Evolutionary conservation across 108 stramenopile species (phyloP), one percentile per base, ranked within the genome.

Genomic region (Epipyxis sp.): DNA sequence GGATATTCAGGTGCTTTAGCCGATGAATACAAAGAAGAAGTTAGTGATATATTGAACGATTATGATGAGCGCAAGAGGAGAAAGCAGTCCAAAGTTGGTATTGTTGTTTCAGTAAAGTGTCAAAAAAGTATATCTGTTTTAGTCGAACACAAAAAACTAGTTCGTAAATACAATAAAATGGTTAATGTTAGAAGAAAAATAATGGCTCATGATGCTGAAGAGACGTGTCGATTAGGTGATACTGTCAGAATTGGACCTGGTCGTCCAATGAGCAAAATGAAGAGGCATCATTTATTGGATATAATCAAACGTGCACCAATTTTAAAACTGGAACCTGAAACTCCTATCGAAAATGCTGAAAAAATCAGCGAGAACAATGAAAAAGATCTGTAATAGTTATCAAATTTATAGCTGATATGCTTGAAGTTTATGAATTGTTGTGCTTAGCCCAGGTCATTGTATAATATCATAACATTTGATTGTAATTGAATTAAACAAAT

Each of bases 41-140:
- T 74, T 32, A 54, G 27, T 10, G 71, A 74, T 37, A 42, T 74
- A 3, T 13, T 27, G 13, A 74, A 6, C 29, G 6, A 39, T 3
- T 74, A 74, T 39, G 71, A 74, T 37, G 71, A 74, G 71, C 37
- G 42, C 41, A 6, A 35, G 71, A 74, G 34, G 50, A 13, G 44
- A 6, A 6, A 25, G 13, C 71, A 74, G 34, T 6, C 32, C 46
- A 74, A 54, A 42, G 34, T 74, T 57, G 71, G 71, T 37, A 32
- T 54, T 3, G 71, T 74, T 13, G 71, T 74, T 32, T 46, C 71
- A 13, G 43, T 42, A 3, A 6, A 35, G 13, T 74, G 71, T 32
- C 10, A 37, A 3, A 74, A 74, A 42, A 35, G n/a, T 42, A 20
- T 46, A 37, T 43, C n/a, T 6, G 50, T 74, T 6, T 13, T 27